A percentile compares a stretch with the other conserved stretches of the same genome.
Conservation (phyloP, 208 protist species). For the Trypanosoma lewisi region DNA sequence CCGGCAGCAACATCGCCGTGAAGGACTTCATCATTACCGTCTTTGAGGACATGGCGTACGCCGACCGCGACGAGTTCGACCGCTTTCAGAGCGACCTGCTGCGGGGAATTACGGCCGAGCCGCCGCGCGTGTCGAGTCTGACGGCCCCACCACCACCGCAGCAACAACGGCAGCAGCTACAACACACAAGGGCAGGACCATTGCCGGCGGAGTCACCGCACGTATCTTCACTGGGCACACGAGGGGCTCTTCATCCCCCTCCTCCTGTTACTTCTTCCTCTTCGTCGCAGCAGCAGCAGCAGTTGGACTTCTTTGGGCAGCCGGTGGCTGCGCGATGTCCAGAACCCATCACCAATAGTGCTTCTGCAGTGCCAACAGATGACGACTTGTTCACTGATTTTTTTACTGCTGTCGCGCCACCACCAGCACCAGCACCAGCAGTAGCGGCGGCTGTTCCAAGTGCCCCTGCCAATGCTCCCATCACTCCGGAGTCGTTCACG, state of each 20-base stretch:
- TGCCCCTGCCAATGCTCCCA: background rate
- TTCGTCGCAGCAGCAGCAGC: background rate
- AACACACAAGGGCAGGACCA: background rate
- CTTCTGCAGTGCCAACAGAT: constrained; percentile 3
- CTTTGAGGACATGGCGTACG: constrained; percentile 49
- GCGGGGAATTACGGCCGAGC: constrained; percentile 12
- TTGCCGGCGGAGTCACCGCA: background rate
- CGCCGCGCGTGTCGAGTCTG: background rate
- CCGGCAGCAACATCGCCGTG: constrained; percentile 39
- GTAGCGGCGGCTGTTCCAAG: constrained; percentile 11
- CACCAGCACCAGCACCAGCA: constrained; percentile 1
- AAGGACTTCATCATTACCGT: constrained; percentile 39
- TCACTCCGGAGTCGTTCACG: background rate
- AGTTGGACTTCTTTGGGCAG: constrained; percentile 9
- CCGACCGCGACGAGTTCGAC: constrained; percentile 29
- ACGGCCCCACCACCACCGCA: constrained; percentile 10
- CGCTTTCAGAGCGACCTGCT: constrained; percentile 37
- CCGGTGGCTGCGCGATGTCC: background rate
- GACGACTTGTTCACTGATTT: constrained; percentile 51
- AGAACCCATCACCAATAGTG: background rate
- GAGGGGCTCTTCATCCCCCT: no score
- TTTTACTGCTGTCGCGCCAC: constrained; percentile 35
- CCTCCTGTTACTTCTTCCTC: no score
- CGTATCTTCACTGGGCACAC: no score
- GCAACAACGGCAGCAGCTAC: background rate